phyloP scores from a whole-genome alignment of 768 basidiomycete species.

The Suillus subalutaceus region DNA sequence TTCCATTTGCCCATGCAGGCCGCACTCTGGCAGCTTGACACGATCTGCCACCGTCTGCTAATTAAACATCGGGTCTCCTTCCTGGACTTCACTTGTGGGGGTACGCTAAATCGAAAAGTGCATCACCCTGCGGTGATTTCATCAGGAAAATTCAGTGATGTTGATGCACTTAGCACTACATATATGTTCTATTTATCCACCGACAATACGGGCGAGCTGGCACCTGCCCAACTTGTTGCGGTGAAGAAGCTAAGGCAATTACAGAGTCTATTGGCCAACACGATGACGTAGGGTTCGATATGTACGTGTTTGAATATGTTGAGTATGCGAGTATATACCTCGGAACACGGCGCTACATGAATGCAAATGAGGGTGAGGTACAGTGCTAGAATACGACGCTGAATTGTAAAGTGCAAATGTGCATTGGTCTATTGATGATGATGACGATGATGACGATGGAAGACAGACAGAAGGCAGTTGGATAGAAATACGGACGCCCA shows the following conservation, averaged over 20 bases:
- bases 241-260: background rate
- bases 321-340: constrained; percentile 14
- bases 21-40: too few relatives aligned
- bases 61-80: constrained; percentile 14
- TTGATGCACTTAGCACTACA: background rate
- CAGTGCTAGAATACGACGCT: constrained; percentile 17
- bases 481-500: background rate
- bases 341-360: constrained; percentile 6
- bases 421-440: constrained; percentile 15
- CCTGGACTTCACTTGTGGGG: background rate
- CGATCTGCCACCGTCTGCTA: background rate
- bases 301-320: constrained; percentile 7
- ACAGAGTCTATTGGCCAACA: constrained; percentile 1
- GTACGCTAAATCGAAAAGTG: background rate
- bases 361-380: constrained; percentile 11
- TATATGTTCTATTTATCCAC: background rate
- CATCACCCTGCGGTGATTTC: background rate
- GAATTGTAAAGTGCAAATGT: constrained; percentile 12
- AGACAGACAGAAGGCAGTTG: background rate
- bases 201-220: background rate
- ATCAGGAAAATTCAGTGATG: background rate
- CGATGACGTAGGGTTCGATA: background rate
- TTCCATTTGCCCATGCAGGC: background rate
- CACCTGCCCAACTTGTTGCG: background rate
- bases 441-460: constrained; percentile 8